Evolutionary conservation across 768 basidiomycete species (phyloP).

Genomic region (Mycena pura): DNA sequence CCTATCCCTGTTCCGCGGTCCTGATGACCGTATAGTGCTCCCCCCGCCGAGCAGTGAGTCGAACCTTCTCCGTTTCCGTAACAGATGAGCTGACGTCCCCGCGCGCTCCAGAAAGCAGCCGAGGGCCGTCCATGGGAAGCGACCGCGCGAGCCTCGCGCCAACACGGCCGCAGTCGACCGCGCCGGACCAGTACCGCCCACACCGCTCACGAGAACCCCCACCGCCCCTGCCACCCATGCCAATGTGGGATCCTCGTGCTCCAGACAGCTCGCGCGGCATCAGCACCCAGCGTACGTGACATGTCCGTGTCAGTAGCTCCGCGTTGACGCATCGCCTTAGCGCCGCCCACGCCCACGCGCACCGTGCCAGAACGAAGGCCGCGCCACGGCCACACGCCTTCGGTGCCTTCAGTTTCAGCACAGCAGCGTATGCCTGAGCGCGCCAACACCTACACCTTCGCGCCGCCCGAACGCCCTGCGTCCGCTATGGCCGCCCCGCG

Average conservation of each 20-base stretch:
- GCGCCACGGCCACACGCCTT: neutral
- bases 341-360: constrained; percentile 2
- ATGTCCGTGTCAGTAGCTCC: too few relatives aligned
- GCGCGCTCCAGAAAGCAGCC: constrained; percentile 10
- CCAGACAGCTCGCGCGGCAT: neutral
- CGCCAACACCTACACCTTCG: constrained; percentile 3
- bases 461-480: constrained; percentile 24
- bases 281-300: constrained; percentile 3
- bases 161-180: constrained; percentile 24
- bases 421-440: neutral
- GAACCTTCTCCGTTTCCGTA: too few relatives aligned
- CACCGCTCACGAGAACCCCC: constrained; percentile 4
- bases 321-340: too few relatives aligned
- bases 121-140: neutral
- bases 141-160: constrained; percentile 22
- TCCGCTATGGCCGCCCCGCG: constrained; percentile 18
- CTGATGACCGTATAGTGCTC: constrained; percentile 25
- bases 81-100: too few relatives aligned
- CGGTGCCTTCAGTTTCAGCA: too few relatives aligned
- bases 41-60: too few relatives aligned
- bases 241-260: neutral
- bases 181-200: constrained; percentile 18
- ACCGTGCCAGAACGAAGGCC: neutral
- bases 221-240: constrained; percentile 11
- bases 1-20: constrained; percentile 23